Evolutionary conservation across 73 alveolate species (phyloP).

Genomic region (Tetrahymena malaccensis): DNA sequence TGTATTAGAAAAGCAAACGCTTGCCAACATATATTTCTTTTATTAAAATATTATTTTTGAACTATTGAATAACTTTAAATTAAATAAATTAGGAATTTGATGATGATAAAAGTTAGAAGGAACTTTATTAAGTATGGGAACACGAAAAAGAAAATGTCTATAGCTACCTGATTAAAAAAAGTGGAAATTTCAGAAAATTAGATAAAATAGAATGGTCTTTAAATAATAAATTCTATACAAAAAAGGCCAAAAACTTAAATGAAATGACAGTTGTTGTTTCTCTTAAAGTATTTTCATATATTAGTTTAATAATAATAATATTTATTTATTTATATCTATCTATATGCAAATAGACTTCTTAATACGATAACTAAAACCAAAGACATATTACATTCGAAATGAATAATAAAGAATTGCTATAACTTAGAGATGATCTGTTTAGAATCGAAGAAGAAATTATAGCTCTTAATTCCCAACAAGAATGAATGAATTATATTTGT

Average conservation of each 20-base stretch:
- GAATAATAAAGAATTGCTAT: not conserved
- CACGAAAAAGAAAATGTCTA: not conserved
- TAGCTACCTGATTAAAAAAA: not conserved
- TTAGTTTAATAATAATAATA: not conserved
- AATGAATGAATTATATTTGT: not conserved
- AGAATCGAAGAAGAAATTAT: not conserved
- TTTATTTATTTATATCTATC: too few species aligned
- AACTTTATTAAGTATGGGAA: not conserved
- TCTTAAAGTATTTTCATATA: not conserved
- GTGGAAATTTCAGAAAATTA: not conserved
- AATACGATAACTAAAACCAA: not conserved
- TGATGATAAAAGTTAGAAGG: not conserved
- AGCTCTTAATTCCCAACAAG: not conserved
- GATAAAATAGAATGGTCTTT: not conserved
- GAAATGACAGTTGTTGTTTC: not conserved
- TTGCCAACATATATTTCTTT: not conserved
- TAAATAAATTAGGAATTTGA: not conserved
- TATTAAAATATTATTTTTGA: not conserved
- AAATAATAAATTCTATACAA: not conserved
- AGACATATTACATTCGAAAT: not conserved
- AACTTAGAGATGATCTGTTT: not conserved
- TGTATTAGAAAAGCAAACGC: too few species aligned
- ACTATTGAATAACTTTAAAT: too few species aligned
- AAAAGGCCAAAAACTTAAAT: not conserved
- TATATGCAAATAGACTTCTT: not conserved